Base-by-base conservation (phyloP, 2,329 filamentous ascomycete genomes). In the Curvularia verruculosa region DNA sequence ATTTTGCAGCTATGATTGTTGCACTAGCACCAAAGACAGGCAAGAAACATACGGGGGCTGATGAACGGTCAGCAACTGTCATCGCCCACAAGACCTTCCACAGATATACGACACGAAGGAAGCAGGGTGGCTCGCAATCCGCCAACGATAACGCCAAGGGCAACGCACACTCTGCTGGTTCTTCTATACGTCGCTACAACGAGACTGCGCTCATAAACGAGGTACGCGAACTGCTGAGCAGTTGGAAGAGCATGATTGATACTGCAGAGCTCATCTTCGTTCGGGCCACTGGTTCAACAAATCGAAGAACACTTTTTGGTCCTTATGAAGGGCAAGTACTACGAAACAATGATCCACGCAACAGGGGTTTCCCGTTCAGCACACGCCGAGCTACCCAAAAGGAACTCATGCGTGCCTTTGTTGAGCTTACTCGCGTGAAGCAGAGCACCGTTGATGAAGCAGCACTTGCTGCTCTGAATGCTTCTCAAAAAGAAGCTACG, bases 51-150 rank as follows among this genome's bases (percentile, higher is more conserved):
- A 81, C 85, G 12, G 89, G 90, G 0, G 83, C 89, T 1, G 85
- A 96, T 72, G 92, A 96, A 64, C 85, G 91, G 51, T 90, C 96
- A 70, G 92, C 94, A 5, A 89, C 89, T 0, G 91, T 98, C 0
- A 83, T 97, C 43, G 94, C 92, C 0, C 94, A 98, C 78, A 99
- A 99, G 80, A 97, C 94, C 0, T 99, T 98, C 76, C 96, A 99
- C 76, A 86, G 95, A 55, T 99, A 99, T 73, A 99, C 96, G 0
- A 99, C 95, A 5, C 85, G 95, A 63, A 85, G 95, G 65, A 99
- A 99, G 75, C 95, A 99, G 76, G 95, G 95, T 81, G 95, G 96
- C 40, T 89, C 92, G 10, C 95, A 99, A 75, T 96, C 93, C 3
- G 89, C 94, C 26, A 98, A 92, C 74, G 95, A 99, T 75, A 90